Percentiles rank a stretch among this genome's conserved stretches.
Conservation (phyloP, 805 yeast genomes). For the Dipodascus albidus region DNA sequence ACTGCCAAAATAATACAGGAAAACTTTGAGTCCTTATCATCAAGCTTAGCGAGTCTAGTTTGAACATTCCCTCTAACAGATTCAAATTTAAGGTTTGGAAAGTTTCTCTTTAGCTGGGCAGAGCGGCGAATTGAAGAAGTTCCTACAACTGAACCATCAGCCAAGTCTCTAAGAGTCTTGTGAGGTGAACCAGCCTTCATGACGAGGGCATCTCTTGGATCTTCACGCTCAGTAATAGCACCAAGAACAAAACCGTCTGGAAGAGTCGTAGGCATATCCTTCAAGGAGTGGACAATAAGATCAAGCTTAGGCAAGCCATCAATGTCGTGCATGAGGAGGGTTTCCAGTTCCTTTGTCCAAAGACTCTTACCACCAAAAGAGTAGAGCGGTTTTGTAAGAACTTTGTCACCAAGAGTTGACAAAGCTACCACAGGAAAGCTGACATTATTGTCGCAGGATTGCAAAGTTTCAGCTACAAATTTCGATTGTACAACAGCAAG, state of each 20-base stretch:
- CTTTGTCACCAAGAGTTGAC: constrained; percentile 83
- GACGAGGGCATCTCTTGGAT: constrained; percentile 85
- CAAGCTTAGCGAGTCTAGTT: constrained; percentile 74
- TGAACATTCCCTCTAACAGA: constrained; percentile 77
- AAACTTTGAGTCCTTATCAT: constrained; percentile 51
- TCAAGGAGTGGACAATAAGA: constrained; percentile 84
- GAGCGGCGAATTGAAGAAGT: constrained; percentile 91
- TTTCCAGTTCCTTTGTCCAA: constrained; percentile 94
- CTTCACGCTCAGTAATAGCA: constrained; percentile 75
- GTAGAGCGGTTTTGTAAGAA: constrained; percentile 74
- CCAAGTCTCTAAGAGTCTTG: constrained; percentile 59
- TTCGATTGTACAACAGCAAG: constrained; percentile 83
- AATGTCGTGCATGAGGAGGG: constrained; percentile 45
- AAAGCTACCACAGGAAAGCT: constrained; percentile 70
- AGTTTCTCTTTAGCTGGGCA: constrained; percentile 72
- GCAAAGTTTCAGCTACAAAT: constrained; percentile 52
- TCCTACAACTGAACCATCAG: constrained; percentile 79
- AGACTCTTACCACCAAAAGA: constrained; percentile 92
- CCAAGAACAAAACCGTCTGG: constrained; percentile 89
- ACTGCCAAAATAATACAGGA: constrained; percentile 79
- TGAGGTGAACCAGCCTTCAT: constrained; percentile 59
- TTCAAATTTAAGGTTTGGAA: constrained; percentile 68
- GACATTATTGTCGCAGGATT: constrained; percentile 47
- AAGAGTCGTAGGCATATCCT: constrained; percentile 80
- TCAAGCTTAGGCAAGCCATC: constrained; percentile 66